Evolutionary conservation across 2,329 filamentous ascomycete species (phyloP).

Genomic region (Aspergillus vadensis): DNA sequence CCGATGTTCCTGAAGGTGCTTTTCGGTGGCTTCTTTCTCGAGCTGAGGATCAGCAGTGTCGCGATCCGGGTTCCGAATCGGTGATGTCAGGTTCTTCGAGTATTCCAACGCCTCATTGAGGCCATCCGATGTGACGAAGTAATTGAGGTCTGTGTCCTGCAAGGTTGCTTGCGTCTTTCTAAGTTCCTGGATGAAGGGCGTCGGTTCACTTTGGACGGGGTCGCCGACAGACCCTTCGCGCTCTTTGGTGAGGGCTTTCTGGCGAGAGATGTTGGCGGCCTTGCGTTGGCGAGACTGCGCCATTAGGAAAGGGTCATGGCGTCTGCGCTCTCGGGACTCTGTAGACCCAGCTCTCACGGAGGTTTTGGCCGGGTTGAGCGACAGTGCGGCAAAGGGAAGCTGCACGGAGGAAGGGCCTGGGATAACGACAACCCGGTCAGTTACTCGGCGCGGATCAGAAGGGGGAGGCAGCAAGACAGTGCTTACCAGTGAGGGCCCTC

Average conservation of each 20-base stretch:
- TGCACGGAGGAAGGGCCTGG: slow-evolving; percentile 34
- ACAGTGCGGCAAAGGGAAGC: slow-evolving; percentile 53
- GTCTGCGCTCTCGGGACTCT: slow-evolving; percentile 65
- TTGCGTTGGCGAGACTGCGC: slow-evolving; percentile 82
- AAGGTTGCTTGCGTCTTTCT: slow-evolving; percentile 24
- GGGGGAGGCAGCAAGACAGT: slow-evolving; percentile 8
- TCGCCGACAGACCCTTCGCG: slow-evolving; percentile 70
- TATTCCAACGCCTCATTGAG: slow-evolving; percentile 66
- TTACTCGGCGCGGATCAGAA: slow-evolving; percentile 13
- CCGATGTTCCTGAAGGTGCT: slow-evolving; percentile 59
- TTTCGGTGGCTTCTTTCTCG: slow-evolving; percentile 40
- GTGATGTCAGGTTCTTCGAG: slow-evolving; percentile 64
- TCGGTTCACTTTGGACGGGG: slow-evolving; percentile 75
- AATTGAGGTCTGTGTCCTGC: slow-evolving; percentile 62
- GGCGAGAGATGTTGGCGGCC: slow-evolving; percentile 76
- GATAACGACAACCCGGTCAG: slow-evolving; percentile 7
- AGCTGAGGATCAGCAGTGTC: slow-evolving; percentile 41
- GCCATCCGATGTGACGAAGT: slow-evolving; percentile 70
- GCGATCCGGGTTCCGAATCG: slow-evolving; percentile 34
- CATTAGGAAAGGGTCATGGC: slow-evolving; percentile 78
- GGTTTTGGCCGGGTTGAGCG: slow-evolving; percentile 53
- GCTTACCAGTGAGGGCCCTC: slow-evolving; percentile 62
- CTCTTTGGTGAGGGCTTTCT: slow-evolving; percentile 66
- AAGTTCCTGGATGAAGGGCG: slow-evolving; percentile 68
- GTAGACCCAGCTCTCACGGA: slow-evolving; percentile 66